These are phyloP conservation scores for Leccinum subgranulosum DNA, from an alignment of 768 basidiomycete genomes.

Conservation along the genomic window DNA sequence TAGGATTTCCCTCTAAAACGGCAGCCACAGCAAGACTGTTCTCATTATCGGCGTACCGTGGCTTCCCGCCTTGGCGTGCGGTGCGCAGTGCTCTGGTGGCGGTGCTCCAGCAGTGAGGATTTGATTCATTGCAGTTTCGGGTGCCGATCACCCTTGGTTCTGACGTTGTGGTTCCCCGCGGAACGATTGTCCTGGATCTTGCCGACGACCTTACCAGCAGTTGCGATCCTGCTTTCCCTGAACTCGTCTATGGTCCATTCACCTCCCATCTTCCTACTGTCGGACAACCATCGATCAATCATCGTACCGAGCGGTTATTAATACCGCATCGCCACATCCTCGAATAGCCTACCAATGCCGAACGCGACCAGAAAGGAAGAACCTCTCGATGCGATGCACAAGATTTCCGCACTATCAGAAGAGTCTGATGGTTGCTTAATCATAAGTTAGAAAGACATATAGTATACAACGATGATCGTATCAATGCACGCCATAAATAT, in stretches of 20 bases:
- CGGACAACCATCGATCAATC: not conserved
- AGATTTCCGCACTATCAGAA: not conserved
- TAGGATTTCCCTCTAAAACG: conserved; percentile 9
- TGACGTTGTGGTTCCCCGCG: not conserved
- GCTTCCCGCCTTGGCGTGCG: not conserved
- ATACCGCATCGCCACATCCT: too few relatives aligned
- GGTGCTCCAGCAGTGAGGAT: conserved; percentile 1
- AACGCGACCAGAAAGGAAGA: too few relatives aligned
- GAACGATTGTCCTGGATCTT: not conserved
- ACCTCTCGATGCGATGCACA: not conserved
- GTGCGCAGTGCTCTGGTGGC: conserved; percentile 5
- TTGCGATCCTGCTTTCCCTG: not conserved
- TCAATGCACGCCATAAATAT: not conserved
- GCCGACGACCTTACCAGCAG: not conserved
- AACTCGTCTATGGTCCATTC: not conserved
- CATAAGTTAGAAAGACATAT: not conserved
- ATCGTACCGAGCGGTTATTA: not conserved
- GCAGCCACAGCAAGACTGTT: conserved; percentile 14
- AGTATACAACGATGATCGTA: conserved; percentile 2
- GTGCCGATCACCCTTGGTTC: not conserved
- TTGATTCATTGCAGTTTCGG: not conserved
- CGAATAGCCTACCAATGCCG: not conserved
- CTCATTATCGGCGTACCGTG: conserved; percentile 22
- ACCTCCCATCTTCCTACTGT: not conserved
- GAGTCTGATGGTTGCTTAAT: not conserved